Evolutionary conservation across 129 eudicot genomes (phyloP).

Genomic region (Deinandra increscens): DNA sequence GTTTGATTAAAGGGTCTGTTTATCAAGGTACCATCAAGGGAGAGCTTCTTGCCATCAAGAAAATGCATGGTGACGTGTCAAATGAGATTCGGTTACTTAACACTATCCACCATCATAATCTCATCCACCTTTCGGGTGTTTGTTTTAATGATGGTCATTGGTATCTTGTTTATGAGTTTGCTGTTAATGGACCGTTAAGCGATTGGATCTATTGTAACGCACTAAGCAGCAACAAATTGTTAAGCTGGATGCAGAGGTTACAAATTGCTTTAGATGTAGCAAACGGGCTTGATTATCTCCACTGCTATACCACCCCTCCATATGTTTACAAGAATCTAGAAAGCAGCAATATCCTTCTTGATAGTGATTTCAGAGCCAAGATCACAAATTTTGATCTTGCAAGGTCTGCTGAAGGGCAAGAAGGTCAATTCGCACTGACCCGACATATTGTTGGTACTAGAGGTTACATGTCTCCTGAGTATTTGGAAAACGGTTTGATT

Average conservation of each 20-base stretch:
- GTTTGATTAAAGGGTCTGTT: constrained; percentile 70
- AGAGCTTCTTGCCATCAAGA: constrained; percentile 80
- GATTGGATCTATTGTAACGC: constrained; percentile 51
- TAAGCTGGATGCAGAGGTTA: constrained; percentile 66
- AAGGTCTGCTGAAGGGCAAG: constrained; percentile 65
- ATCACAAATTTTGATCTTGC: constrained; percentile 72
- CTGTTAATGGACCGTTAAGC: constrained; percentile 61
- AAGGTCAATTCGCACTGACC: constrained; percentile 62
- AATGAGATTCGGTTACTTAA: constrained; percentile 64
- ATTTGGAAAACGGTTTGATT: constrained; percentile 64
- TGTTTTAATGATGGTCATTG: constrained; percentile 61
- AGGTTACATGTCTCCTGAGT: constrained; percentile 92
- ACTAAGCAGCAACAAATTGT: constrained; percentile 25
- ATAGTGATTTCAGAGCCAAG: constrained; percentile 67
- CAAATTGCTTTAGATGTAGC: constrained; percentile 77
- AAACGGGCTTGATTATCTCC: constrained; percentile 81
- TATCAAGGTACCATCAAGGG: constrained; percentile 71
- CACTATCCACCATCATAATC: constrained; percentile 77
- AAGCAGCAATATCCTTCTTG: constrained; percentile 76
- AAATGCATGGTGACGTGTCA: constrained; percentile 71
- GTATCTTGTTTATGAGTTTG: constrained; percentile 89
- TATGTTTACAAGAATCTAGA: constrained; percentile 73
- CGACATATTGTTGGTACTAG: constrained; percentile 79
- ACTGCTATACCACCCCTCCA: constrained; percentile 77
- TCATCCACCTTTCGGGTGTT: constrained; percentile 63